Conservation (phyloP, 1,284 basidiomycete species). For the Apiotrichum porosum region DNA sequence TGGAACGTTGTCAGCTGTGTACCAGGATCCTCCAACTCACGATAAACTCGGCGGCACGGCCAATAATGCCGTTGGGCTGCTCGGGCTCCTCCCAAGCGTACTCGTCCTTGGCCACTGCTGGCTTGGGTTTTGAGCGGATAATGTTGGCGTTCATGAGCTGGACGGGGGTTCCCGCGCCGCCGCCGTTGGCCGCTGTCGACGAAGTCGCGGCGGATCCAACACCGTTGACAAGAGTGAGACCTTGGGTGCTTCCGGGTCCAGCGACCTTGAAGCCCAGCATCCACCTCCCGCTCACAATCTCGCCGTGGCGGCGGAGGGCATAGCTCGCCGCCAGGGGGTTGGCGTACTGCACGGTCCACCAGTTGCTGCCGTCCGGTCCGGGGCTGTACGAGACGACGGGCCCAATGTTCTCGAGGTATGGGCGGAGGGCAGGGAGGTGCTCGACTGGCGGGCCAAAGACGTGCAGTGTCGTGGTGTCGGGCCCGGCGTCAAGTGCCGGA, state of each 20-base stretch:
- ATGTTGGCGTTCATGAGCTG: conserved; percentile 22
- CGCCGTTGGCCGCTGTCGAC: neutral
- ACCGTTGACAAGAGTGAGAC: conserved; percentile 22
- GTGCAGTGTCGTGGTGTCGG: conserved; percentile 34
- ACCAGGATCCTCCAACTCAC: conserved; percentile 7
- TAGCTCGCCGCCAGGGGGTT: conserved; percentile 29
- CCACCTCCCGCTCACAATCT: conserved; percentile 36
- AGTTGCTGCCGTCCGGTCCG: conserved; percentile 40
- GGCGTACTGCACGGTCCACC: conserved; percentile 35
- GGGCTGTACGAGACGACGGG: conserved; percentile 28
- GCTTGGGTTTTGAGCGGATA: conserved; percentile 20
- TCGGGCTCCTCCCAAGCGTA: conserved; percentile 37
- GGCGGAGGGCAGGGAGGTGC: conserved; percentile 26
- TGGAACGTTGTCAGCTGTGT: conserved; percentile 7
- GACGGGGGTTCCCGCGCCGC: conserved; percentile 25
- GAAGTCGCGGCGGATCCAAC: too few species aligned
- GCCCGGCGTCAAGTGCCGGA: conserved; percentile 24
- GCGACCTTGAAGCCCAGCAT: conserved; percentile 43
- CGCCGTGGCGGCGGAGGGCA: conserved; percentile 39
- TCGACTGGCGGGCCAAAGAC: conserved; percentile 41
- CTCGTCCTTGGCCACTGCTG: conserved; percentile 19
- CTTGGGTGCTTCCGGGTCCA: conserved; percentile 21
- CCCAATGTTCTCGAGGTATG: conserved; percentile 34
- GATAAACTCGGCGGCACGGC: conserved; percentile 20
- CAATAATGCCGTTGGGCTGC: conserved; percentile 23